Evolutionary conservation across 441 rosid genomes (phyloP).

Genomic region (Euphorbia schlechtendalii): DNA sequence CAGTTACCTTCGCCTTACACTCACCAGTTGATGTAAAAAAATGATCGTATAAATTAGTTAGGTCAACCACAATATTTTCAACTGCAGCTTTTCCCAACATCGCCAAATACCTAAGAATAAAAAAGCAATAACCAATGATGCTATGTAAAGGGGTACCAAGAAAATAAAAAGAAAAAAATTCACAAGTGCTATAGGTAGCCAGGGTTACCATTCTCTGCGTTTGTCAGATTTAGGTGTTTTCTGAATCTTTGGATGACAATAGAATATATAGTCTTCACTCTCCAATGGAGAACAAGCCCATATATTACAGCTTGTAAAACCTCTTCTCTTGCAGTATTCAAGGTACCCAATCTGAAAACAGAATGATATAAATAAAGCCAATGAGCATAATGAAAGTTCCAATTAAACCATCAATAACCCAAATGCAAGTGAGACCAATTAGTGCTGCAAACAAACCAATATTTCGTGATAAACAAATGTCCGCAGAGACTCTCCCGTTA

Average conservation of each 20-base stretch:
- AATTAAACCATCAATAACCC: neutral
- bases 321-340: conserved; percentile 97
- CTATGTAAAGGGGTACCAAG: conserved; percentile 5
- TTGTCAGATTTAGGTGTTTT: conserved; percentile 99
- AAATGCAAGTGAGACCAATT: conserved; percentile 14
- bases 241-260: conserved; percentile 99
- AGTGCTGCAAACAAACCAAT: conserved; percentile 48
- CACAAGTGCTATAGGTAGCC: neutral
- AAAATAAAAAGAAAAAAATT: neutral
- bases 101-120: conserved; percentile 66
- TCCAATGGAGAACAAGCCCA: conserved; percentile 99
- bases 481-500: conserved; percentile 94
- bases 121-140: conserved; percentile 18
- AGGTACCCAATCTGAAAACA: conserved; percentile 85
- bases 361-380: conserved; percentile 8
- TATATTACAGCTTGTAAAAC: conserved; percentile 98
- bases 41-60: conserved; percentile 88
- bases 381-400: conserved; percentile 10
- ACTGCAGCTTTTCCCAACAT: conserved; percentile 87
- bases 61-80: conserved; percentile 86
- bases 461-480: conserved; percentile 98
- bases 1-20: conserved; percentile 90
- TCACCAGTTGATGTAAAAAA: conserved; percentile 84
- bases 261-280: conserved; percentile 97
- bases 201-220: conserved; percentile 88